phyloP scores from a whole-genome alignment of 768 basidiomycete genomes.

The Sporobolomyces phaffii region DNA sequence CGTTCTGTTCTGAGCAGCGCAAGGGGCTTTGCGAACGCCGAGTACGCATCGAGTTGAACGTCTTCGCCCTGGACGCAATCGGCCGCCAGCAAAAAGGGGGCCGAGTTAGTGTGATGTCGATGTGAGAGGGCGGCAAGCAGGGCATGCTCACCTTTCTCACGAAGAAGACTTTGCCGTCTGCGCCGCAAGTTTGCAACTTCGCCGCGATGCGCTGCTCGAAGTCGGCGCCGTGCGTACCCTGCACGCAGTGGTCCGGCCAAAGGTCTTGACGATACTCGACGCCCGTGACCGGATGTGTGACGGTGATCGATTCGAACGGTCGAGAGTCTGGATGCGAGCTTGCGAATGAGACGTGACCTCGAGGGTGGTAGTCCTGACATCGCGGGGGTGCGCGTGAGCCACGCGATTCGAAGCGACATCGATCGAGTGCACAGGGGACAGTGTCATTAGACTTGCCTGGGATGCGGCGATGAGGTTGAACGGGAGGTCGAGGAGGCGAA shows the following conservation, averaged over 20 bases:
- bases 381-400: not conserved
- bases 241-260: slow-evolving; percentile 78
- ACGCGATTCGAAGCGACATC: not conserved
- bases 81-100: no score
- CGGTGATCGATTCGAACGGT: not conserved
- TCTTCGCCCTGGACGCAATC: slow-evolving; percentile 60
- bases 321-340: slow-evolving; percentile 50
- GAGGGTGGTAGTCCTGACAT: slow-evolving; percentile 50
- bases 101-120: no score
- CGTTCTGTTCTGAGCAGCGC: not conserved
- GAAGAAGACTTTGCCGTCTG: slow-evolving; percentile 33
- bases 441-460: slow-evolving; percentile 45
- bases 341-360: slow-evolving; percentile 65
- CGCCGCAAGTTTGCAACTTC: slow-evolving; percentile 49
- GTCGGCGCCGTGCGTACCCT: slow-evolving; percentile 55
- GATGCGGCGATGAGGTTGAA: slow-evolving; percentile 50
- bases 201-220: slow-evolving; percentile 57
- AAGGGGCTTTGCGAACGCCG: slow-evolving; percentile 57
- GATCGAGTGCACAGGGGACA: no score
- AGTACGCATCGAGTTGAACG: slow-evolving; percentile 65
- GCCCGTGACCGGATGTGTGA: slow-evolving; percentile 6
- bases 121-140: no score
- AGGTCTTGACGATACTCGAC: slow-evolving; percentile 54
- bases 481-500: slow-evolving; percentile 52
- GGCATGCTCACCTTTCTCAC: slow-evolving; percentile 44